Evolutionary conservation across 1,284 basidiomycete species (phyloP).

Genomic region (Moniliella sp.): DNA sequence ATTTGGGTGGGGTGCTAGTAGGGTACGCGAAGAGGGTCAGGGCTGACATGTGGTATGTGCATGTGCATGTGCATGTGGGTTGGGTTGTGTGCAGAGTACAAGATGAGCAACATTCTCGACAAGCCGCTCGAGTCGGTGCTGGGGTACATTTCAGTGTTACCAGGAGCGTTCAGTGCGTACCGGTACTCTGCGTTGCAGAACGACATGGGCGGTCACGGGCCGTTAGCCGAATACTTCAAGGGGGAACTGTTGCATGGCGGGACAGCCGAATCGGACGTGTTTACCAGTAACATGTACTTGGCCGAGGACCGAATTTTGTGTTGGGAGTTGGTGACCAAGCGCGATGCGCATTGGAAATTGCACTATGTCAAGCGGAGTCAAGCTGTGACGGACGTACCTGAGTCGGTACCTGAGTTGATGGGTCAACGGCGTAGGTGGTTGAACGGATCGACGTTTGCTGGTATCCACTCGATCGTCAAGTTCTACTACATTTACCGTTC

Average conservation of each 20-base stretch:
- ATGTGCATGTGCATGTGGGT: too few species aligned
- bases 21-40: too few species aligned
- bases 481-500: slow-evolving; percentile 70
- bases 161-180: slow-evolving; percentile 73
- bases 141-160: slow-evolving; percentile 64
- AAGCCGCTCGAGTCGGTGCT: slow-evolving; percentile 82
- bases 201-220: slow-evolving; percentile 27
- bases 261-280: slow-evolving; percentile 32
- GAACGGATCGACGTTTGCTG: slow-evolving; percentile 67
- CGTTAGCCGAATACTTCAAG: slow-evolving; percentile 66
- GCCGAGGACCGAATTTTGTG: slow-evolving; percentile 73
- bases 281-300: slow-evolving; percentile 74
- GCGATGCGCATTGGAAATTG: background rate
- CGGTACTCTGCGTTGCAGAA: slow-evolving; percentile 49
- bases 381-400: slow-evolving; percentile 71
- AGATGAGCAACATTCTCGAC: slow-evolving; percentile 73
- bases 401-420: slow-evolving; percentile 62
- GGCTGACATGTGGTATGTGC: too few species aligned
- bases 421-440: slow-evolving; percentile 53
- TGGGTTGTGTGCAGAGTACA: too few species aligned
- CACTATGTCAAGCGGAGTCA: slow-evolving; percentile 84
- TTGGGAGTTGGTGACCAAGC: slow-evolving; percentile 73
- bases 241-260: slow-evolving; percentile 42
- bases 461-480: slow-evolving; percentile 61
- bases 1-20: too few species aligned